phyloP scores from a whole-genome alignment of 768 basidiomycete species.

The Boletales sp. region DNA sequence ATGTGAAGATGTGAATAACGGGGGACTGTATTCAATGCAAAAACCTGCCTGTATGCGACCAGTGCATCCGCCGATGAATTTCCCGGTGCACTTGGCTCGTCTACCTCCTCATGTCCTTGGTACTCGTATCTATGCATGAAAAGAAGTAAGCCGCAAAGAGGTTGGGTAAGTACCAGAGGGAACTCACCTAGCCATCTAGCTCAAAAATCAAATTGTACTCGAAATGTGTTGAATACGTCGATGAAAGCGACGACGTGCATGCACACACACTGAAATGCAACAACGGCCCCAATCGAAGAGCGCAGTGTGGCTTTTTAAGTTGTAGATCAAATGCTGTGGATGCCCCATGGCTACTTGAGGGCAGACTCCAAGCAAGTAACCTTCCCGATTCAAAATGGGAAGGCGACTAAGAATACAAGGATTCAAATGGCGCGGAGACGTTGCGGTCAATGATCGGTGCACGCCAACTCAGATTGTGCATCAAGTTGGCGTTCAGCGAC shows the following conservation, averaged over 20 bases:
- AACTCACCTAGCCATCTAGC: neutral
- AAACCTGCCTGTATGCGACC: neutral
- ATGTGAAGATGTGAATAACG: no score
- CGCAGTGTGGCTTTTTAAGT: constrained; percentile 1
- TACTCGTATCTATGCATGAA: neutral
- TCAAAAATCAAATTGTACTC: neutral
- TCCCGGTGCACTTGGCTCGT: neutral
- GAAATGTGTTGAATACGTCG: neutral
- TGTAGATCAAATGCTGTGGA: neutral
- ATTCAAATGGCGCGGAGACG: no score
- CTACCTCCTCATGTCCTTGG: neutral
- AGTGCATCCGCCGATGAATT: neutral
- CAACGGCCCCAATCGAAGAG: neutral
- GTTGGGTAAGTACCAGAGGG: neutral
- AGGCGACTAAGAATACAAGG: neutral
- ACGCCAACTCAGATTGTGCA: no score
- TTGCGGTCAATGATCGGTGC: no score
- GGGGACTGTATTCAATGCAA: no score
- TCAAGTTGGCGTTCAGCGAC: no score
- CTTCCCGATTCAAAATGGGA: neutral
- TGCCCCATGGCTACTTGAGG: neutral
- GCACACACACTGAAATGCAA: constrained; percentile 3
- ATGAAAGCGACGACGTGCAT: neutral
- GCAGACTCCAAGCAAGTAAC: neutral
- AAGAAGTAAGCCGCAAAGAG: neutral